A percentile compares a stretch with the other conserved stretches of the same genome.
These are phyloP conservation scores for Mortierella polycephala DNA, from an alignment of 371 early-diverging fungal species.

Conservation along the genomic window DNA sequence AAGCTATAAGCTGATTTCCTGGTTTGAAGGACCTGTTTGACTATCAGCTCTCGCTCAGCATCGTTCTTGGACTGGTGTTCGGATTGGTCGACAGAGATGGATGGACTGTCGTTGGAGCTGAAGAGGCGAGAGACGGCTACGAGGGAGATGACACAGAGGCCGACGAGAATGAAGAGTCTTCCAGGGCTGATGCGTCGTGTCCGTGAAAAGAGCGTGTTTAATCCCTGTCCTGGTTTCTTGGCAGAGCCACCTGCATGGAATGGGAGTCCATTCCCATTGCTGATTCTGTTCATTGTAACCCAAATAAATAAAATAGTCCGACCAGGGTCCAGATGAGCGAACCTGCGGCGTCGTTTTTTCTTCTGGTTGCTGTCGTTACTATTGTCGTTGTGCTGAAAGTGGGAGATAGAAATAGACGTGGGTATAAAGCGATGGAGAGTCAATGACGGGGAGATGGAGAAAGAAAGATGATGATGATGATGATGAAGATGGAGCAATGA, in stretches of 20 bases:
- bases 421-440: no score
- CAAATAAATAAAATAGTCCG: no score
- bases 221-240: constrained; percentile 8
- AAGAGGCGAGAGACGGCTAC: constrained; percentile 21
- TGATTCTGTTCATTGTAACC: constrained; percentile 37
- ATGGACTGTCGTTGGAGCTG: not conserved
- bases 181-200: constrained; percentile 12
- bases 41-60: constrained; percentile 24
- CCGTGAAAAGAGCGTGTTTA: not conserved
- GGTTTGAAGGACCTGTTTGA: constrained; percentile 34
- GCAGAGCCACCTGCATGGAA: constrained; percentile 24
- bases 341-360: no score
- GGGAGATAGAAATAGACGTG: no score
- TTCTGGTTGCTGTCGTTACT: no score
- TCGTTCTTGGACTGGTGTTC: constrained; percentile 19
- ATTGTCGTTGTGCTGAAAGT: no score
- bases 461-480: no score
- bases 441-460: no score
- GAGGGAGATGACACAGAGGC: constrained; percentile 23
- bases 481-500: no score
- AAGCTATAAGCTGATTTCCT: constrained; percentile 33
- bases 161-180: constrained; percentile 32
- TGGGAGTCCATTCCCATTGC: constrained; percentile 33
- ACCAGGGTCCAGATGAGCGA: no score
- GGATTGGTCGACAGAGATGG: constrained; percentile 1